Conservation (phyloP, 202 grass and related monocot genomes). For the Brachypodium distachyon region DNA sequence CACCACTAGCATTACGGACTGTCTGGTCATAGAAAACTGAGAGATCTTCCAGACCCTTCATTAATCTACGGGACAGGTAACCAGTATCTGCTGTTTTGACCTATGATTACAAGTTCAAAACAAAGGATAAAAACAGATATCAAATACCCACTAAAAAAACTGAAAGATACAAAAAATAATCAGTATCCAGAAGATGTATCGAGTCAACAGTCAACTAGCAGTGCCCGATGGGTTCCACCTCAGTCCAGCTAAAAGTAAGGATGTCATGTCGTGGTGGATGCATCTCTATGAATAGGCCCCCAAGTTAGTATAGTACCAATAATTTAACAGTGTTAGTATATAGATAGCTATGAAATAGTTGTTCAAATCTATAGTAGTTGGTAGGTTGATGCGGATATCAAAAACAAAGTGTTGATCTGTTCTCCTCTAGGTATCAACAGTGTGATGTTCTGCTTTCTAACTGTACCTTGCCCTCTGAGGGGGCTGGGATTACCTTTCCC, state of each 20-base stretch:
- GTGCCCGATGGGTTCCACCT: background rate
- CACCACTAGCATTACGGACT: slow-evolving; percentile 75
- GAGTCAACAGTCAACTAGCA: background rate
- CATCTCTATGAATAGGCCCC: background rate
- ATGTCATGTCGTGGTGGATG: background rate
- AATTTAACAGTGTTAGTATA: background rate
- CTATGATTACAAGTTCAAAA: slow-evolving; percentile 34
- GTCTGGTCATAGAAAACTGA: slow-evolving; percentile 93
- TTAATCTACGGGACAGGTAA: slow-evolving; percentile 95
- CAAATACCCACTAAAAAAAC: background rate
- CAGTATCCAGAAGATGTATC: background rate
- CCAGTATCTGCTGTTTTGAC: slow-evolving; percentile 99
- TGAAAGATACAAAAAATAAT: background rate
- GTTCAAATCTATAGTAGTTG: background rate
- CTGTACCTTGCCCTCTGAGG: background rate
- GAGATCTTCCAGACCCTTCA: slow-evolving; percentile 93
- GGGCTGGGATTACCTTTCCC: background rate
- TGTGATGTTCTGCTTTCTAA: background rate
- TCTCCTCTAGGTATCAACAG: background rate
- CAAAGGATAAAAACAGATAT: slow-evolving; percentile 5
- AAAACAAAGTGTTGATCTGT: background rate
- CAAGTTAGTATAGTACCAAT: background rate
- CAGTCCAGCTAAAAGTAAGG: background rate
- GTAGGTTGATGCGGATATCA: background rate
- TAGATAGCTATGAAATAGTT: background rate